phyloP scores from a whole-genome alignment of 2,329 filamentous ascomycete species.

The Cordyceps cateniannulata region DNA sequence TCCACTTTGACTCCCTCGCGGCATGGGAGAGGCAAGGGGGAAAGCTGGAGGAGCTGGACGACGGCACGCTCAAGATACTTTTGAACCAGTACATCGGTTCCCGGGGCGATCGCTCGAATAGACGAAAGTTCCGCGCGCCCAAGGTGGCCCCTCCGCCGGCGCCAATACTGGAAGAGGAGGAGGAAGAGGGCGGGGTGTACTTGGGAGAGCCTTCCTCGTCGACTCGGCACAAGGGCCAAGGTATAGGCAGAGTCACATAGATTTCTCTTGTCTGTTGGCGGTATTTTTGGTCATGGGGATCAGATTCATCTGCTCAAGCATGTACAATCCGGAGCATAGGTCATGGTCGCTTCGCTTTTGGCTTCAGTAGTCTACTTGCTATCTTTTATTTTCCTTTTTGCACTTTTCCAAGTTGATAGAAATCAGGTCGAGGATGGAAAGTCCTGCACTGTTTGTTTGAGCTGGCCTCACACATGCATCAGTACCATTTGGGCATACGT shows the following conservation, averaged over 20 bases:
- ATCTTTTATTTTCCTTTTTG: no score
- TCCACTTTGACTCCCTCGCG: neutral
- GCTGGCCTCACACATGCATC: no score
- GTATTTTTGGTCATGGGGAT: neutral
- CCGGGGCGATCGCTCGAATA: neutral
- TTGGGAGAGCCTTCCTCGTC: neutral
- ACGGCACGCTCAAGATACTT: neutral
- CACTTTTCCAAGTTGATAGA: no score
- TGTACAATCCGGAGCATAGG: neutral
- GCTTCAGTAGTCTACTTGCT: no score
- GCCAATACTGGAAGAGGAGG: slow-evolving; percentile 1
- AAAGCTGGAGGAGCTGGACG: neutral
- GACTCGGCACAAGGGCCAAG: neutral
- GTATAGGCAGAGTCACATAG: neutral
- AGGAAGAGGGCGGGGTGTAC: neutral
- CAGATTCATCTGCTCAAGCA: neutral
- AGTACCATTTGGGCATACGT: no score
- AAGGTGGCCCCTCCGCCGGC: neutral
- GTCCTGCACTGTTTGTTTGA: no score
- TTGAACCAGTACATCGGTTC: neutral
- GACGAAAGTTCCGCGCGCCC: neutral
- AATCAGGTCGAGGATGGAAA: no score
- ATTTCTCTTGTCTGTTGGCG: no score
- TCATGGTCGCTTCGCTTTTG: no score
- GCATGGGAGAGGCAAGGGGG: neutral